Base-by-base conservation (phyloP, 768 basidiomycete species). In the Hygrocybe coccinea region DNA sequence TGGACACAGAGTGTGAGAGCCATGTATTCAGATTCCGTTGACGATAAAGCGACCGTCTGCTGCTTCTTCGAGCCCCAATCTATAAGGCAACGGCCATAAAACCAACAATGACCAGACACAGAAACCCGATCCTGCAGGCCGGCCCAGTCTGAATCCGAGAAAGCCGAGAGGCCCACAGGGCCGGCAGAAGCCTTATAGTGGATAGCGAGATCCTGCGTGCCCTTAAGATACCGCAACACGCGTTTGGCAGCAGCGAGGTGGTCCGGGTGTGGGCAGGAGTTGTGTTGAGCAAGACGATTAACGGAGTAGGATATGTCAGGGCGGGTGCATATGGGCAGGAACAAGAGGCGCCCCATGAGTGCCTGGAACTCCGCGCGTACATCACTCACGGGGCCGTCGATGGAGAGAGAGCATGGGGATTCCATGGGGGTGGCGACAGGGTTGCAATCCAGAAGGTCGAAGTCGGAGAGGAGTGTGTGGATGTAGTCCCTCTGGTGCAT, bases 301-400 rank as follows among this genome's bases (percentile, higher is more conserved):
- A 74, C 70, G 5, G 68, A 60, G 41, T 59, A 71, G 0, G 69
- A 60, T 10, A 77, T 63, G 41, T 79, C 71, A 0, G 75, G 73
- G 0, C 66, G 60, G 1, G 73, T 72, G 8, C 62, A 63, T 1
- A 71, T 50, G 2, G 71, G 58, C 0, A 71, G 55, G 50, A 71
- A 73, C 5, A 65, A 66, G 0, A 72, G 37, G 1, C 50, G 65
- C 2, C 67, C 67, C 1, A 71, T 61, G 0, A 73, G 50, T 0
- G 48, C 21, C 37, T 62, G 59, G 38, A 60, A 71, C 1, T 58
- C 50, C 0, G 43, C 38, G 17, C 14, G 60, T 15, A 67, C 19
- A 1, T 66, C 56, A 2, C 37, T 21, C 25, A 35, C 57, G 57
- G 5, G 61, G 45, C 2, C 56, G 15, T 53, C 35, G 21, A 38